Base-by-base conservation (phyloP, 2,329 filamentous ascomycete species). In the Aquanectria penicillioides region DNA sequence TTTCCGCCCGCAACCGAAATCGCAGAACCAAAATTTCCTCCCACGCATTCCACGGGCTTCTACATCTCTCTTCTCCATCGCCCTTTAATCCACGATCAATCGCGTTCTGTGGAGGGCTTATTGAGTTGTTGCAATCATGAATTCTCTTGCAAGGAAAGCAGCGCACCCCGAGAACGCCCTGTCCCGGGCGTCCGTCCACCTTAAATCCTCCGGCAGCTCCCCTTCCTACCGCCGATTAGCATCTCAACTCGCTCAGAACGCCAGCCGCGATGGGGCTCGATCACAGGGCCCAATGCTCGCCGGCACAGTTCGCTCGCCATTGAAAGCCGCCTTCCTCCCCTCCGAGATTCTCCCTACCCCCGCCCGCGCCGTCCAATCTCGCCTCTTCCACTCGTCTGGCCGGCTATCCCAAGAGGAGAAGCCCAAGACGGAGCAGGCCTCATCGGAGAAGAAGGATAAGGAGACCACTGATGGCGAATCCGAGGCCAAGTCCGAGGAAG, bases 221-320 rank as follows among this genome's bases (percentile, higher is more conserved):
- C 80, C 81, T 54, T 79, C 81, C 18, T 81, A 80, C 64, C 74
- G 78, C 69, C 78, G 81, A 75, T 78, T 84, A 80, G 72, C 71
- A 56, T 77, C 73, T 41, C 68, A 74, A 56, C 69, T 76, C 55
- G 71, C 72, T 23, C 70, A 69, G 43, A 68, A 63, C 59, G 55
- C 67, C 52, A 66, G 62, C 34, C 64, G 66, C 41, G 68, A 70
- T 69, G 64, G 63, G 62, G 57, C 66, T 65, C 56, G 61, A 65
- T 37, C 69, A 68, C 64, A 68, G 63, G 67, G 65, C 67, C 51
- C 67, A 61, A 55, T 63, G 50, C 44, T 64, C 64, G 52, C 70
- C 59, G 59, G 68, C 65, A 64, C 73, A 65, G 52, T 74, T 50
- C 64, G 75, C 25, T 71, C 75, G 6, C 73, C 76, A 13, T 70